These are phyloP conservation scores for Aspergillus cristatus DNA, from an alignment of 495 filamentous ascomycete species.

Conservation along the genomic window DNA sequence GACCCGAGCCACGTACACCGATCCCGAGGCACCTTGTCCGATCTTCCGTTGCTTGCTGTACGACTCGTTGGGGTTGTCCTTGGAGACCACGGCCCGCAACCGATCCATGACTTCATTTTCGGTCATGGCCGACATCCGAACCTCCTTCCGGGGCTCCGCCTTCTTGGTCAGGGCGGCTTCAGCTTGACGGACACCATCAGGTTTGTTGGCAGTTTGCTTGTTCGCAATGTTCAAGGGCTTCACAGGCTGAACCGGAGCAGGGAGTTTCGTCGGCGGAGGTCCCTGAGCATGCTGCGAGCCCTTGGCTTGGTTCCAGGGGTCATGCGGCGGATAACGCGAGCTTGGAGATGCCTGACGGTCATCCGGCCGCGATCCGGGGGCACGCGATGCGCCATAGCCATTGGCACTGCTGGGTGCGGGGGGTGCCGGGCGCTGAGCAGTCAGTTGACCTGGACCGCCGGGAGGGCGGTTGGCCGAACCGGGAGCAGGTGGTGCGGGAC, in stretches of 20 bases:
- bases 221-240: conserved; percentile 87
- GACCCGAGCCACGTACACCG: conserved; percentile 93
- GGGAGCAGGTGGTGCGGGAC: conserved; percentile 50
- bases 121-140: conserved; percentile 95
- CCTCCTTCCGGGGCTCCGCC: conserved; percentile 66
- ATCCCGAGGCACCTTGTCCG: conserved; percentile 93
- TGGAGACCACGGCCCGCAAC: conserved; percentile 83
- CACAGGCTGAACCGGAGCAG: conserved; percentile 56
- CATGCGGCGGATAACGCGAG: conserved; percentile 27
- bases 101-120: conserved; percentile 96
- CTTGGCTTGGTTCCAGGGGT: conserved; percentile 34
- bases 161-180: conserved; percentile 75
- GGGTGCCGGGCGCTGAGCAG: conserved; percentile 50
- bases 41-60: conserved; percentile 99
- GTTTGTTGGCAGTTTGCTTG: conserved; percentile 52
- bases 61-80: conserved; percentile 79
- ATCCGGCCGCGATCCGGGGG: conserved; percentile 16
- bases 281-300: conserved; percentile 37
- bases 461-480: conserved; percentile 33
- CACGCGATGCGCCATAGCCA: conserved; percentile 12
- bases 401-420: conserved; percentile 38
- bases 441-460: conserved; percentile 34
- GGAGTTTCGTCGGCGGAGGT: conserved; percentile 43
- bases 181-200: conserved; percentile 65
- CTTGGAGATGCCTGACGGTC: conserved; percentile 22